Percentiles rank a stretch among this genome's conserved stretches.
Evolutionary conservation across 2,329 filamentous ascomycete genomes (phyloP).

Genomic region (Rosellinia necatrix): DNA sequence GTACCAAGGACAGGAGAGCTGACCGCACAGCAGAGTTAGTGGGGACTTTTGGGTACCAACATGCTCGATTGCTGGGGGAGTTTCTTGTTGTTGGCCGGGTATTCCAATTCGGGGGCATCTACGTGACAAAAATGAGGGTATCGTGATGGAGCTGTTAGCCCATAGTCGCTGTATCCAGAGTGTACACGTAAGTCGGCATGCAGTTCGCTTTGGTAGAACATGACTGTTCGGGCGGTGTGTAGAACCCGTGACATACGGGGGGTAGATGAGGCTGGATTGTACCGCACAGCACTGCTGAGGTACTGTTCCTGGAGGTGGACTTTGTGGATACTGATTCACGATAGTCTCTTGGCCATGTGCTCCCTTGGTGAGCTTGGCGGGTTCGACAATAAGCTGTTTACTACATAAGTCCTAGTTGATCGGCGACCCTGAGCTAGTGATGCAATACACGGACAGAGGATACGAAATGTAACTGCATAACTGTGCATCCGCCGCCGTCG

Average conservation of each 20-base stretch:
- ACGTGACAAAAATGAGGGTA: slow-evolving; percentile 27
- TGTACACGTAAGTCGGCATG: slow-evolving; percentile 31
- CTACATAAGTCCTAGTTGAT: slow-evolving; percentile 22
- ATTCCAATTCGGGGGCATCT: slow-evolving; percentile 1
- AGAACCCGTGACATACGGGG: slow-evolving; percentile 24
- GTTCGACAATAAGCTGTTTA: slow-evolving; percentile 18
- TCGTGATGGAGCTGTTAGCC: slow-evolving; percentile 28
- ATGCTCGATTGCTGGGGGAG: slow-evolving; percentile 7
- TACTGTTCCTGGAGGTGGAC: slow-evolving; percentile 18
- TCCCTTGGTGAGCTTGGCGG: not conserved
- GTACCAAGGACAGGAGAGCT: no score
- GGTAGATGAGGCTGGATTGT: slow-evolving; percentile 25
- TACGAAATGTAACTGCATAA: slow-evolving; percentile 23
- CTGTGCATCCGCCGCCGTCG: slow-evolving; percentile 13
- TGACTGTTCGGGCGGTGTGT: slow-evolving; percentile 28
- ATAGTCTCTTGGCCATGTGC: slow-evolving; percentile 22
- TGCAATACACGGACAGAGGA: slow-evolving; percentile 21
- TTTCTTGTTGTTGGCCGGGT: slow-evolving; percentile 9
- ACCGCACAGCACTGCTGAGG: slow-evolving; percentile 13
- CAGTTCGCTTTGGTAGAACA: slow-evolving; percentile 27
- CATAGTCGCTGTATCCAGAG: slow-evolving; percentile 19
- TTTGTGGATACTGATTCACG: slow-evolving; percentile 17
- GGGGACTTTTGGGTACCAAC: slow-evolving; percentile 25
- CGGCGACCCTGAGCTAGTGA: slow-evolving; percentile 26
- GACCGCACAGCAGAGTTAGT: slow-evolving; percentile 12